phyloP scores from a whole-genome alignment of 2,329 filamentous ascomycete species.

The Verticillium klebahnii region DNA sequence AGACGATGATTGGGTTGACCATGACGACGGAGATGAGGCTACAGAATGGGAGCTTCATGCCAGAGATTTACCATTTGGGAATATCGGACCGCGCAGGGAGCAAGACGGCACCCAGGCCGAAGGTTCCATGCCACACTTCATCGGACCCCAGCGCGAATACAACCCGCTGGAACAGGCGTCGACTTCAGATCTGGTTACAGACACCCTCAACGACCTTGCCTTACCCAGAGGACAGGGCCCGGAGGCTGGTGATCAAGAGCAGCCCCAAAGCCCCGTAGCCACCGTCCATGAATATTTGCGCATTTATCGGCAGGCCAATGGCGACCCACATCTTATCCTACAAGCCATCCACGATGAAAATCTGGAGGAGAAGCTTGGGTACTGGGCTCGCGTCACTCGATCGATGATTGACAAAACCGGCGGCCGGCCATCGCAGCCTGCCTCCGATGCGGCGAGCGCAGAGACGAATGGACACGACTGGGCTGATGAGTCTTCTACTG shows the following conservation, averaged over 20 bases:
- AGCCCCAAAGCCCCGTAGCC: conserved; percentile 8
- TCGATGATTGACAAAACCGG: conserved; percentile 15
- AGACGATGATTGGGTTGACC: background rate
- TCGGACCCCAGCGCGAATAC: background rate
- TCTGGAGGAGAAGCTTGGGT: conserved; percentile 51
- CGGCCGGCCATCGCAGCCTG: background rate
- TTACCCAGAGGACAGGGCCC: background rate
- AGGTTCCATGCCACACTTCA: background rate
- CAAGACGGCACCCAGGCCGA: background rate
- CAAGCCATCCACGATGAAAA: conserved; percentile 58
- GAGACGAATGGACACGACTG: background rate
- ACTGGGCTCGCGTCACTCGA: conserved; percentile 51
- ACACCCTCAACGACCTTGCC: background rate
- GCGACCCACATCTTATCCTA: conserved; percentile 54
- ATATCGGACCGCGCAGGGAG: background rate
- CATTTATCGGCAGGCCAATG: conserved; percentile 56
- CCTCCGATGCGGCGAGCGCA: background rate
- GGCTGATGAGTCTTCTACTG: background rate
- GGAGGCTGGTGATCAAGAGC: background rate
- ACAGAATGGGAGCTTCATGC: background rate
- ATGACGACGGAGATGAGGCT: background rate
- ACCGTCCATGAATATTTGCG: conserved; percentile 42
- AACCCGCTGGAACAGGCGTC: background rate
- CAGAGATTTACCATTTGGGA: background rate
- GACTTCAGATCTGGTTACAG: background rate